Base-by-base conservation (phyloP, 805 yeast genomes). In the Wickerhamiella parazyma region DNA sequence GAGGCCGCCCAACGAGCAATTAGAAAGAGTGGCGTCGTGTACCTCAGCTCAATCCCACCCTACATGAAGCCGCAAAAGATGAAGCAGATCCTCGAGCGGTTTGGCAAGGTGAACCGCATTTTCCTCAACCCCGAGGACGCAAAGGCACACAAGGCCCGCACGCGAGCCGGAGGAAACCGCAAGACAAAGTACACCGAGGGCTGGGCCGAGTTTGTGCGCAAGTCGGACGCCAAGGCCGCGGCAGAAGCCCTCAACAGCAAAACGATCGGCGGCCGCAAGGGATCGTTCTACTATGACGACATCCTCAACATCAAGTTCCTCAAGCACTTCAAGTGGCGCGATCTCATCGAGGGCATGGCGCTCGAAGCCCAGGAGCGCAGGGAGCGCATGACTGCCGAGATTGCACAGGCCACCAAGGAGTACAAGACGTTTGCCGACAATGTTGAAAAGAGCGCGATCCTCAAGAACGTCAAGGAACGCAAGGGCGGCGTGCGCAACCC, bases 1-100 rank as follows among this genome's bases (percentile, higher is more conserved):
- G 55, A 59, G 37, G 54, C 62, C 46, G 50, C 60, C 19, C 62
- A 62, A 22, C 64, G 64, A 38, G 70, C 73, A 50, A 63, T 78
- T 33, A 75, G 78, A 45, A 77, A 73, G 53, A 78, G 95, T 0
- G 98, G 98, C 4, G 95, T 91, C 1, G 79, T 94, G n/a, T 91
- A 91, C 53, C 61, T 91, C 2, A 86, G 96, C 0, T 73, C 79
- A 40, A 73, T 91, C 8, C 98, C 98, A 0, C 98, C 98, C 20
- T 91, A 81, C 58, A 91, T 91, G 98, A 87, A 87, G 58, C 97
- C 98, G 1, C 75, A 80, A 1, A 91, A 86, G 58, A 67, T 91
- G 63, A 71, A 94, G 54, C 91, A 86, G 41, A 72, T 91, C 10
- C 65, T 91, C 26, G 61, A 77, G 3, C 68, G 84, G 48, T 91